Evolutionary conservation across 2,329 filamentous ascomycete species (phyloP), one percentile per base, ranked within the genome.

Genomic region (Fusarium sp.): DNA sequence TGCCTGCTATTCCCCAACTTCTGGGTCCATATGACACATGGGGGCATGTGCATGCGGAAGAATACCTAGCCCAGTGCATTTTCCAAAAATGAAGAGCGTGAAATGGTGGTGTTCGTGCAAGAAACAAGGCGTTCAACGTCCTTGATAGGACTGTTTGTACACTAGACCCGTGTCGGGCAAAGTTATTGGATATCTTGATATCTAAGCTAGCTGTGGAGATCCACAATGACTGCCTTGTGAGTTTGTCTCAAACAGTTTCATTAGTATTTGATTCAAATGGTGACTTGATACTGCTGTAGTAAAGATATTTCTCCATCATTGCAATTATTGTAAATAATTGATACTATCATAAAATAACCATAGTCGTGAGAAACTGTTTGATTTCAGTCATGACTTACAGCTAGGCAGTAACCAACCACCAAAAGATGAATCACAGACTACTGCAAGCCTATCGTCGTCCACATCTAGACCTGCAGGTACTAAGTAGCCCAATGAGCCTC

Each of bases 221-320:
- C 60, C 62, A 65, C 62, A 65, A 41, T 62, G 62, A 56, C 44
- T 61, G 62, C 62, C 62, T 66, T 59, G 52, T 28, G 62, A 38
- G 46, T 38, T 13, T 59, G 38, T 53, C 46, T 62, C 23, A 46
- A 23, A 33, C 53, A 28, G 20, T 57, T 26, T 16, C 33, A 36
- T 16, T 31, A 15, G 13, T 23, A 11, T 8, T n/a, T 12, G 9
- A n/a, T 53, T 46, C 9, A 6, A 31, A n/a, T 31, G 30, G 3
- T 26, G 18, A 23, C 11, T n/a, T 11, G 7, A 15, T n/a, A 36
- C 3, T 8, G 8, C 4, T 42, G 6, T 6, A 31, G 13, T 4
- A 10, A 50, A n/a, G 9, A 10, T 13, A 8, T 31, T 3, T 8
- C 16, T 28, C 20, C 11, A 8, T 6, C 7, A 4, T 37, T 12